Conservation (phyloP, 768 basidiomycete species). For the Mycena haematopus region DNA sequence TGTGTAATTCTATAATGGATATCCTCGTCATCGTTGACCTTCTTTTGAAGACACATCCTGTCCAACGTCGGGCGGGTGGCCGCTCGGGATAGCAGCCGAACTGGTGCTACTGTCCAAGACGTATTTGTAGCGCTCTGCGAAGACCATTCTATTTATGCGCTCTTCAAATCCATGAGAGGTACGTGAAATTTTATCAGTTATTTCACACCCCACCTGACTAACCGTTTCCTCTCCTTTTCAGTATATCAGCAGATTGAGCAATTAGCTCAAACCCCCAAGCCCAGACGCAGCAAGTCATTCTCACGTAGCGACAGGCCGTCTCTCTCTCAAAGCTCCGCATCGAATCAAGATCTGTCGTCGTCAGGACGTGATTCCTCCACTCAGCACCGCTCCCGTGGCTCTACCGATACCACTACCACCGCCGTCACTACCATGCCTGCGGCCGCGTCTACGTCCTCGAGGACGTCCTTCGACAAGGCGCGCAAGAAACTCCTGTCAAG, state of each 20-base stretch:
- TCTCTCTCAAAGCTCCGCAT: slow-evolving; percentile 53
- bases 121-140: slow-evolving; percentile 90
- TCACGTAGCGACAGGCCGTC: slow-evolving; percentile 58
- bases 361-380: slow-evolving; percentile 39
- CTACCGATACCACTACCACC: slow-evolving; percentile 43
- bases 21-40: slow-evolving; percentile 15
- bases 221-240: too few relatives aligned
- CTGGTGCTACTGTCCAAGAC: slow-evolving; percentile 78
- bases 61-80: slow-evolving; percentile 85
- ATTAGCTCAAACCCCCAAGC: slow-evolving; percentile 61
- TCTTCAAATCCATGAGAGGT: slow-evolving; percentile 91
- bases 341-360: slow-evolving; percentile 48
- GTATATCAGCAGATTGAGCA: slow-evolving; percentile 83
- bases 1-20: slow-evolving; percentile 40
- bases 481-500: slow-evolving; percentile 61
- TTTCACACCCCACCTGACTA: slow-evolving; percentile 24
- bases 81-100: slow-evolving; percentile 83
- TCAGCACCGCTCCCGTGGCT: slow-evolving; percentile 42
- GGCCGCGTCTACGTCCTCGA: slow-evolving; percentile 42
- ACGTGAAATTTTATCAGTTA: slow-evolving; percentile 33
- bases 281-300: slow-evolving; percentile 74
- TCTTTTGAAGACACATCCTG: slow-evolving; percentile 78
- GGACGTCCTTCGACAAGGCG: slow-evolving; percentile 71
- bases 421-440: slow-evolving; percentile 29
- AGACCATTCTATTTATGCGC: slow-evolving; percentile 83